These are phyloP conservation scores for Aspergillus baeticus DNA, from an alignment of 495 filamentous ascomycete species.

Conservation along the genomic window DNA sequence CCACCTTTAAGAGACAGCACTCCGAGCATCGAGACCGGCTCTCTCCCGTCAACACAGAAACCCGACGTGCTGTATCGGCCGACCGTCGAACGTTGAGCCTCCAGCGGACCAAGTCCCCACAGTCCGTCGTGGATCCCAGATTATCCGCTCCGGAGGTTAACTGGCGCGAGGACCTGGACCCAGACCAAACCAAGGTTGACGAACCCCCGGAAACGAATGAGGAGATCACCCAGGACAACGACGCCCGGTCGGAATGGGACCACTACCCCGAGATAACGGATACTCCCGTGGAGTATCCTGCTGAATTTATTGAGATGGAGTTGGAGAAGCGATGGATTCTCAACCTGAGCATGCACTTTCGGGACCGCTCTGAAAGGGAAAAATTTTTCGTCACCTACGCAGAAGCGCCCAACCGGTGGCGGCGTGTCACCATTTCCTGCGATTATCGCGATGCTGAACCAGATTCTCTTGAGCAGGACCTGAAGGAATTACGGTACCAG, in stretches of 20 bases:
- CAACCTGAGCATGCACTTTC: conserved; percentile 98
- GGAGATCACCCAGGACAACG: conserved; percentile 15
- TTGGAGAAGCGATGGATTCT: conserved; percentile 90
- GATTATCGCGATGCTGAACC: conserved; percentile 83
- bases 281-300: conserved; percentile 32
- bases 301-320: conserved; percentile 70
- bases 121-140: conserved; percentile 40
- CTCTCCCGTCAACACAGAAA: conserved; percentile 60
- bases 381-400: conserved; percentile 99
- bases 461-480: conserved; percentile 82
- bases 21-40: conserved; percentile 75
- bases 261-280: conserved; percentile 27
- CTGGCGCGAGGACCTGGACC: conserved; percentile 39
- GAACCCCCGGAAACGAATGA: conserved; percentile 28
- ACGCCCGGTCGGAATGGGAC: conserved; percentile 28
- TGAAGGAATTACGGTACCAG: conserved; percentile 77
- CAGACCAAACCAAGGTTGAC: conserved; percentile 37
- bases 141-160: conserved; percentile 48
- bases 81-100: conserved; percentile 60
- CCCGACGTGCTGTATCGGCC: conserved; percentile 72
- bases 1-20: conserved; percentile 77
- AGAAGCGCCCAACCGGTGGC: conserved; percentile 73
- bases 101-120: conserved; percentile 44
- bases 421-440: conserved; percentile 87
- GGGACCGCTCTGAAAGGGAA: conserved; percentile 89